Evolutionary conservation across 78 protist species (phyloP).

Genomic region (Salpingoeca rosetta): DNA sequence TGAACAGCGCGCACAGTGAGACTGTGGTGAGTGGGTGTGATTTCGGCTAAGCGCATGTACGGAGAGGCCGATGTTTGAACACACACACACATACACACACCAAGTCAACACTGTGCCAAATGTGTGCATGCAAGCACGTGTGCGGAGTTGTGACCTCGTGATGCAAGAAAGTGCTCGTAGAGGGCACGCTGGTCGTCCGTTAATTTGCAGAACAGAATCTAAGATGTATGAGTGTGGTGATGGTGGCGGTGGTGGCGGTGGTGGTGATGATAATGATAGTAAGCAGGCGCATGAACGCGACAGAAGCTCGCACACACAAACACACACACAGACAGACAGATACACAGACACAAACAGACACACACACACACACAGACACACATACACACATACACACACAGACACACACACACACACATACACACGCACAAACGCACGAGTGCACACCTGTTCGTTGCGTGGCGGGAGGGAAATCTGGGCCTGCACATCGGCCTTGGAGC

Average conservation of each 20-base stretch:
- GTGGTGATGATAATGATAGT: neutral
- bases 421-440: too few relatives aligned
- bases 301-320: neutral
- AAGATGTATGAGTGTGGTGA: neutral
- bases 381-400: too few relatives aligned
- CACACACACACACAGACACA: too few relatives aligned
- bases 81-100: too few relatives aligned
- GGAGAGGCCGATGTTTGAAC: too few relatives aligned
- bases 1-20: too few relatives aligned
- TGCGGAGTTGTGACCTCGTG: too few relatives aligned
- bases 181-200: slow-evolving; percentile 62
- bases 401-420: too few relatives aligned
- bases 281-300: neutral
- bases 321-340: too few relatives aligned
- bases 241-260: neutral
- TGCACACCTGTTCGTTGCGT: slow-evolving; percentile 63
- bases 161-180: slow-evolving; percentile 56
- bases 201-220: slow-evolving; percentile 83
- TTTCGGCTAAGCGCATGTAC: neutral
- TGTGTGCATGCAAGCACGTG: too few relatives aligned
- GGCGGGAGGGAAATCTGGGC: slow-evolving; percentile 52
- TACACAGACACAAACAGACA: too few relatives aligned
- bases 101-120: neutral
- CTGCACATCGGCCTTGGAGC: slow-evolving; percentile 76
- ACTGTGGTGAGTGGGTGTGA: too few relatives aligned